These are phyloP conservation scores for Colletotrichum sp. DNA, from an alignment of 2,329 filamentous ascomycete genomes.

Conservation along the genomic window DNA sequence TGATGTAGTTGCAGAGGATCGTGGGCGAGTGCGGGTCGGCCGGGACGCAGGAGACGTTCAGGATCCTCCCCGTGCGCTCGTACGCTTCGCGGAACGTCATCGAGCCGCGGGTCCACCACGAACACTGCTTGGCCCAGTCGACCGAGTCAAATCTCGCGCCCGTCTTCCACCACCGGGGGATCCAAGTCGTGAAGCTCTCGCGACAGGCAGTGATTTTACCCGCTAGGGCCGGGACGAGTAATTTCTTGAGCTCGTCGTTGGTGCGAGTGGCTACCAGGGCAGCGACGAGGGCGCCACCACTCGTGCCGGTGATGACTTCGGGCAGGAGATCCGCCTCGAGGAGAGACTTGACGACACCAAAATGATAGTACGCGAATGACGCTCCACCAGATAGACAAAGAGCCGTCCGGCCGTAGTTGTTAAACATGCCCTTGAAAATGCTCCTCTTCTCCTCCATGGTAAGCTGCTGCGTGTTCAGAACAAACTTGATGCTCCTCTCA, in stretches of 20 bases:
- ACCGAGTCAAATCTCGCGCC: constrained; percentile 93
- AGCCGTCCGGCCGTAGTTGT: constrained; percentile 91
- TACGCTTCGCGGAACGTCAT: constrained; percentile 96
- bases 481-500: constrained; percentile 68
- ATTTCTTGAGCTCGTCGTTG: constrained; percentile 84
- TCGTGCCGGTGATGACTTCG: constrained; percentile 95
- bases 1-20: constrained; percentile 94
- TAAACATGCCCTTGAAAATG: constrained; percentile 86
- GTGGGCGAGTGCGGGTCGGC: constrained; percentile 92
- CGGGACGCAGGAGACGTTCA: constrained; percentile 96
- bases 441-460: constrained; percentile 75
- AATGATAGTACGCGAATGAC: constrained; percentile 95
- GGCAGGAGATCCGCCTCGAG: constrained; percentile 86
- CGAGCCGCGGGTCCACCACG: constrained; percentile 90
- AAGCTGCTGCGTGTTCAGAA: constrained; percentile 72
- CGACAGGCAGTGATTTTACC: constrained; percentile 83
- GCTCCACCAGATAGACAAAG: constrained; percentile 93
- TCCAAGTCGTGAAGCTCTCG: constrained; percentile 78
- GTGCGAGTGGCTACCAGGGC: constrained; percentile 88
- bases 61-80: constrained; percentile 87
- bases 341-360: constrained; percentile 88
- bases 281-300: constrained; percentile 89
- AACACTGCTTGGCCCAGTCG: constrained; percentile 84
- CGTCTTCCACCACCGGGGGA: constrained; percentile 86
- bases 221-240: constrained; percentile 88